Conservation (phyloP, 1,284 basidiomycete species). For the Tilletiopsis washingtonensis region DNA sequence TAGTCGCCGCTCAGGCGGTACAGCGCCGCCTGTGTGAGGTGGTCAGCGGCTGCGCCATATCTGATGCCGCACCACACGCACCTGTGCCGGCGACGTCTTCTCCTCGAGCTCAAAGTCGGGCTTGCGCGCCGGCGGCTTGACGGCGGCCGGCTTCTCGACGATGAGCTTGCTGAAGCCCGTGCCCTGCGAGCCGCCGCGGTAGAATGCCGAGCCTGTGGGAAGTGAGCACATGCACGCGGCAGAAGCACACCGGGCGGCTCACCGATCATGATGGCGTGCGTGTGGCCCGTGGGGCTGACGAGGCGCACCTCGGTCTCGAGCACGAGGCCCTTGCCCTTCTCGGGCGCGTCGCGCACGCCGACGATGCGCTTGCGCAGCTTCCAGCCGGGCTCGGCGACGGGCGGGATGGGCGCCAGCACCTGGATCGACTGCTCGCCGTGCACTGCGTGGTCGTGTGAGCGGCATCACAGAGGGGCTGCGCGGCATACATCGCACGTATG, state of each 20-base stretch:
- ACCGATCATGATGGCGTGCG: slow-evolving; percentile 34
- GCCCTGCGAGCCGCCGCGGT: slow-evolving; percentile 34
- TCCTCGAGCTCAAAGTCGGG: slow-evolving; percentile 23
- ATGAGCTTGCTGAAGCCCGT: slow-evolving; percentile 27
- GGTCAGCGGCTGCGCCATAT: too few relatives aligned
- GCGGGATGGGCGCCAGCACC: slow-evolving; percentile 42
- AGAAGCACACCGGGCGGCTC: background rate
- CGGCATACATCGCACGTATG: too few relatives aligned
- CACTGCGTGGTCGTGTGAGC: slow-evolving; percentile 8
- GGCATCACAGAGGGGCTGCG: too few relatives aligned
- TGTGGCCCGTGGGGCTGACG: slow-evolving; percentile 23
- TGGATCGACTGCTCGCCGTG: slow-evolving; percentile 49
- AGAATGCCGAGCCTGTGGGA: slow-evolving; percentile 16
- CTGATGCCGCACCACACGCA: too few relatives aligned
- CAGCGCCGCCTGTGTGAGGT: slow-evolving; percentile 30
- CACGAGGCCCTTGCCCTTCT: slow-evolving; percentile 27
- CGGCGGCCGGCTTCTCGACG: slow-evolving; percentile 14
- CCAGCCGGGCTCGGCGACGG: slow-evolving; percentile 30
- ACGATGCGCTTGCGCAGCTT: slow-evolving; percentile 29
- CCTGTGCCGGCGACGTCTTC: slow-evolving; percentile 18
- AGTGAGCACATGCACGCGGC: background rate
- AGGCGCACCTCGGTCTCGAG: slow-evolving; percentile 31
- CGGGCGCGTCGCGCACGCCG: slow-evolving; percentile 31
- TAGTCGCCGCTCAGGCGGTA: slow-evolving; percentile 45
- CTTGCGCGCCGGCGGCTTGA: slow-evolving; percentile 18